Conservation (phyloP, 2,329 filamentous ascomycete genomes). For the Ophiostoma ips region DNA sequence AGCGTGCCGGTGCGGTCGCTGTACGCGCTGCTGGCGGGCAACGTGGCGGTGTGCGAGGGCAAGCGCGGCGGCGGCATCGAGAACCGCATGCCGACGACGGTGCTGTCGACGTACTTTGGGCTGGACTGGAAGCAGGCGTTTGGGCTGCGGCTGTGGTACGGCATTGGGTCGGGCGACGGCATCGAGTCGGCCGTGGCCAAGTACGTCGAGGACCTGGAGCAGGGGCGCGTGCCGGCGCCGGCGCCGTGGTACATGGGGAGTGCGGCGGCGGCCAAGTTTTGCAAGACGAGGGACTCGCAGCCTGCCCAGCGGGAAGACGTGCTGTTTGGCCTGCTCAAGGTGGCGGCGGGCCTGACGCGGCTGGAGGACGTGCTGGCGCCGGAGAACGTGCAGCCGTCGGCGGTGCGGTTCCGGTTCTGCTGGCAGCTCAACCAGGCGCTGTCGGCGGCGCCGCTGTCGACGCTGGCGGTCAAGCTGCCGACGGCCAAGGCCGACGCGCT, state of each 20-base stretch:
- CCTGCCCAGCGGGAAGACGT: conserved; percentile 50
- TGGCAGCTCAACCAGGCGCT: conserved; percentile 75
- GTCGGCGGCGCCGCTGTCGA: conserved; percentile 27
- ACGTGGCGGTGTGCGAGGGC: conserved; percentile 71
- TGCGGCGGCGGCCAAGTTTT: conserved; percentile 22
- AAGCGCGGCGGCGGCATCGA: conserved; percentile 59
- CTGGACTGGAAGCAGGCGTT: conserved; percentile 92
- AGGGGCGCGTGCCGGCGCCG: conserved; percentile 58
- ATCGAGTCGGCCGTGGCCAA: conserved; percentile 58
- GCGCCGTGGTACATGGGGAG: conserved; percentile 53
- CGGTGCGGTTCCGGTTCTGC: conserved; percentile 59
- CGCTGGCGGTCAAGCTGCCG: conserved; percentile 34
- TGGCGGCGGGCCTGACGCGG: conserved; percentile 51
- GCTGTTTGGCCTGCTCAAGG: conserved; percentile 73
- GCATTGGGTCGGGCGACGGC: conserved; percentile 51
- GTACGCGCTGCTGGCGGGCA: conserved; percentile 80
- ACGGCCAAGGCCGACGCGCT: conserved; percentile 55
- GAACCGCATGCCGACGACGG: conserved; percentile 66
- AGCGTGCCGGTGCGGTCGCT: conserved; percentile 69
- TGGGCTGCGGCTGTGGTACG: conserved; percentile 83
- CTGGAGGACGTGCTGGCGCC: conserved; percentile 62
- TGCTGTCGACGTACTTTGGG: conserved; percentile 69
- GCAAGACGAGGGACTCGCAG: too few species aligned
- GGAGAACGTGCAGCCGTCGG: conserved; percentile 61
- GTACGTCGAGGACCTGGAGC: conserved; percentile 60